Conservation (phyloP, 345 rosid genomes). For the Syzygium oleosum region DNA sequence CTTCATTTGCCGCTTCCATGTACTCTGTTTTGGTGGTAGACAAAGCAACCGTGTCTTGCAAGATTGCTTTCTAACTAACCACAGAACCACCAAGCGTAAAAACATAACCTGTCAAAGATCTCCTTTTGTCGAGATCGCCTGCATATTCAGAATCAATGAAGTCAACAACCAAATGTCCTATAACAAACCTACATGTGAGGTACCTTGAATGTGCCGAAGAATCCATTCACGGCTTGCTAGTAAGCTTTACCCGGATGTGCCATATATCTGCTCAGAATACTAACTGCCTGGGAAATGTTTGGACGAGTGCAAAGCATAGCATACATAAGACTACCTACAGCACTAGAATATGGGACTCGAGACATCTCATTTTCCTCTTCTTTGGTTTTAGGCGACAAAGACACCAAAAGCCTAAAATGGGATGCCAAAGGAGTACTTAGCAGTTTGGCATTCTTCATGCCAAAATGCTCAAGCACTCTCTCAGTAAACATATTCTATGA, state of each 20-base stretch:
- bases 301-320: too few relatives aligned
- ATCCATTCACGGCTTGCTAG: background rate
- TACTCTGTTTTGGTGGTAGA: background rate
- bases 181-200: background rate
- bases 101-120: background rate
- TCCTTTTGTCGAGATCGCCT: background rate
- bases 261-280: background rate
- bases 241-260: background rate
- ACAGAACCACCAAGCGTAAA: background rate
- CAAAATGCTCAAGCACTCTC: background rate
- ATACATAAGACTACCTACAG: too few relatives aligned
- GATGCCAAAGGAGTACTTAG: background rate
- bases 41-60: background rate
- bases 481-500: background rate
- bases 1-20: background rate
- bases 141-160: background rate
- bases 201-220: background rate
- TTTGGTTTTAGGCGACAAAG: background rate
- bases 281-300: too few relatives aligned
- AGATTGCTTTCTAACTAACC: background rate
- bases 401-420: background rate
- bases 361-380: background rate
- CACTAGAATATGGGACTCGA: too few relatives aligned
- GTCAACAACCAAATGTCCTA: background rate
- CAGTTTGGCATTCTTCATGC: background rate